Base-by-base conservation (phyloP, 2,329 filamentous ascomycete genomes). In the Setomelanomma holmii region DNA sequence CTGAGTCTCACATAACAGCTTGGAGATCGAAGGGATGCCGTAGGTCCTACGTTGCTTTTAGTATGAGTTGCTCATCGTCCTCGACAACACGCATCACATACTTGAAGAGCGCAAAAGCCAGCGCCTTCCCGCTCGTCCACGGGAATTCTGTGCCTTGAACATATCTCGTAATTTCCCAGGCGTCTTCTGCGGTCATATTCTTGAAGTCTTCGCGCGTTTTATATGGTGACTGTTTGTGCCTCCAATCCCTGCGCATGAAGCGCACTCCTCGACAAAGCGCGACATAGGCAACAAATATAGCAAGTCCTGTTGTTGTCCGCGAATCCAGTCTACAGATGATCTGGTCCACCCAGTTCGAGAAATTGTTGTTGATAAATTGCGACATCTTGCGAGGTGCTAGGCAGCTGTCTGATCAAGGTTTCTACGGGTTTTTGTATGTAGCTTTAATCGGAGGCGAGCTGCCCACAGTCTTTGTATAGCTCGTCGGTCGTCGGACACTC, bases 101-200 rank as follows among this genome's bases (percentile, higher is more conserved):
- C 71, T 80, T 81, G 66, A 87, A 85, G 5, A 87, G 74, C 1
- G 84, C 83, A 65, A 87, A 86, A 49, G 84, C 79, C 4, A 86
- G 68, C 1, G 82, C 76, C 43, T 80, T 83, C 11, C 76, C 66
- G 46, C 75, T 79, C 1, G 79, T 76, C 41, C 76, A 79, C 0
- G 85, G 85, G 55, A 87, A 87, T 59, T 87, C 85, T 3, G 81
- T 71, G 43, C 80, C 72, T 2, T 72, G 68, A 2, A 85, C 47
- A 17, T 73, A 71, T 44, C 68, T 73, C 33, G 80, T 73, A 41
- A 86, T 84, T 35, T 76, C 64, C 51, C 74, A 82, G 1, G 83
- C 83, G 40, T 86, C 78, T 21, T 79, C 71, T 24, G 78, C 77
- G 1, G 82, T 85, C 83, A 85, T 85, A 4, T 71, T 72, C n/a